These are phyloP conservation scores for Colletotrichum sp. DNA, from an alignment of 2,329 filamentous ascomycete genomes.

Conservation along the genomic window DNA sequence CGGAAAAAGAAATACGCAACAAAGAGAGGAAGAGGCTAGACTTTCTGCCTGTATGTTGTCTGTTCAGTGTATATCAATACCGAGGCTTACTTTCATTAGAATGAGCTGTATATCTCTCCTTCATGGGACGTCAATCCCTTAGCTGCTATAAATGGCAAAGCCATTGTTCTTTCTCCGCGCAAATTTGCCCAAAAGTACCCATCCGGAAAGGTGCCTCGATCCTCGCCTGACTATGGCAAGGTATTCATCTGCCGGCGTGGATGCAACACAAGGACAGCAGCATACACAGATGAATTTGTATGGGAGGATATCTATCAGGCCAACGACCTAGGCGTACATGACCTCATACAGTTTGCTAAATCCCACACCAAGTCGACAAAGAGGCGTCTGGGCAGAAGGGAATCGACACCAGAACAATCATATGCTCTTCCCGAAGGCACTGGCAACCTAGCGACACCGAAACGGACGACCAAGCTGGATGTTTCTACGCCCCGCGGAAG, in stretches of 20 bases:
- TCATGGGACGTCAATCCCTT: conserved; percentile 88
- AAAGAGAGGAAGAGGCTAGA: conserved; percentile 83
- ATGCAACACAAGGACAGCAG: conserved; percentile 86
- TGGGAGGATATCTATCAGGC: conserved; percentile 87
- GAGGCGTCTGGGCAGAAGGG: conserved; percentile 41
- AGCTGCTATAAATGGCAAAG: conserved; percentile 88
- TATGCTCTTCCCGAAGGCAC: conserved; percentile 32
- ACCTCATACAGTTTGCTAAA: conserved; percentile 71
- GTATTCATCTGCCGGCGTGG: conserved; percentile 89
- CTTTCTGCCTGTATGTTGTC: conserved; percentile 66
- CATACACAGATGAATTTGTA: conserved; percentile 88
- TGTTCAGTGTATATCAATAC: not conserved
- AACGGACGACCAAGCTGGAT: conserved; percentile 22
- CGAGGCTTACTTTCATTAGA: conserved; percentile 47
- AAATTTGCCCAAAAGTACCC: conserved; percentile 75
- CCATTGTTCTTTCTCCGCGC: conserved; percentile 75
- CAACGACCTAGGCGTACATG: conserved; percentile 67
- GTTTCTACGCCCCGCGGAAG: conserved; percentile 10
- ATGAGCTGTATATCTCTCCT: conserved; percentile 90
- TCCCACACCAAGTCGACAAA: conserved; percentile 75
- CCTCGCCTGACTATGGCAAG: conserved; percentile 78
- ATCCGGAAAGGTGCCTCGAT: conserved; percentile 74
- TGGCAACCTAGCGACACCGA: conserved; percentile 23
- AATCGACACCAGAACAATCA: conserved; percentile 31
- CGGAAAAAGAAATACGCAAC: conserved; percentile 86